These are phyloP conservation scores for Colletotrichum spaethianum DNA, from an alignment of 2,329 filamentous ascomycete genomes.

Conservation along the genomic window DNA sequence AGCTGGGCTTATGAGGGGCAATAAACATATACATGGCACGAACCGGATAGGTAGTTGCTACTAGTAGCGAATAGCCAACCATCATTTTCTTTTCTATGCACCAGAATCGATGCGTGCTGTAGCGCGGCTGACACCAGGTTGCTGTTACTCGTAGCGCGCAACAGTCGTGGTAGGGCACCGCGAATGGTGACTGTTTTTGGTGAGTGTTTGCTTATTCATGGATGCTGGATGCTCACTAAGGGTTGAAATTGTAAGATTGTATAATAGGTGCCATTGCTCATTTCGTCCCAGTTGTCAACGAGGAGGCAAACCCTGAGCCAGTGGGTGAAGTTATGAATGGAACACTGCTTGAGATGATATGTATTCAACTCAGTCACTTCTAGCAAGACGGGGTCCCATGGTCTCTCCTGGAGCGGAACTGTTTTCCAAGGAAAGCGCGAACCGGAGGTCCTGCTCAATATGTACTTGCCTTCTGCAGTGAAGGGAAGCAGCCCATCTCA, in stretches of 20 bases:
- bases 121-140: neutral
- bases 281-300: neutral
- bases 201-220: neutral
- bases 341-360: neutral
- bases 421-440: neutral
- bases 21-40: constrained; percentile 29
- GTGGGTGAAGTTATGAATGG: neutral
- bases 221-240: neutral
- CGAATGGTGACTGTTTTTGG: neutral
- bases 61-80: constrained; percentile 34
- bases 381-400: neutral
- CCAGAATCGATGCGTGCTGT: neutral
- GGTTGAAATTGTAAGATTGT: neutral
- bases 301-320: too few species aligned
- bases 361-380: neutral
- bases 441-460: neutral
- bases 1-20: constrained; percentile 41
- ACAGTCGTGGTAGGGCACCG: neutral
- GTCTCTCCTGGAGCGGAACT: neutral
- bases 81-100: constrained; percentile 25
- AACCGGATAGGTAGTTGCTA: constrained; percentile 13
- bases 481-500: neutral
- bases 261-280: neutral
- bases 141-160: neutral
- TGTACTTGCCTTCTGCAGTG: too few species aligned